Evolutionary conservation across 768 basidiomycete species (phyloP), one percentile per base, ranked within the genome.

Genomic region (Coprinopsis marcescibilis): DNA sequence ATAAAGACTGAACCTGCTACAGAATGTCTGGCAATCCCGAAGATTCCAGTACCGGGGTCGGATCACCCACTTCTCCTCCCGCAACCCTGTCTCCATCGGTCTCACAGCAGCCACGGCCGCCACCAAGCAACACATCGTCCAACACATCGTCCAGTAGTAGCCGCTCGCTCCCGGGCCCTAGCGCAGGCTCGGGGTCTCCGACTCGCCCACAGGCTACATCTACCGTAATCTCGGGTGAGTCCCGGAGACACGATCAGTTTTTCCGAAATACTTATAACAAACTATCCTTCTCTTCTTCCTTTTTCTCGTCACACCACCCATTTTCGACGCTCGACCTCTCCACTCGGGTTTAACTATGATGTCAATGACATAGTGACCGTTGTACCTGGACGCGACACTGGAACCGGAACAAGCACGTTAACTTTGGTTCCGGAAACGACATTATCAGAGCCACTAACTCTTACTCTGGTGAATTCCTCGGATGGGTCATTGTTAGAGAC

Each of bases 371-470:
- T 24, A 20, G 39, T 40, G 19, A 40, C 23, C 25, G 39, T 40
- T 15, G 21, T 25, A 8, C 39, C 35, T 37, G 10, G 19, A 25
- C 10, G 35, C 8, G 29, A n/a, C 29, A 8, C 29, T 32, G 29
- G n/a, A n/a, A 32, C 8, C 8, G n/a, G 29, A 23, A 43, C 41
- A 19, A 43, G 41, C 17, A 43, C 41, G 17, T 4, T 43, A 5
- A 8, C 19, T 17, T 5, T 27, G 5, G 24, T 7, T 7, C 65
- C 70, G 2, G 65, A 67, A 26, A 68, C 73, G 10, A 77, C 75
- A 13, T 68, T 75, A n/a, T 60, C 72, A 3, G 65, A 56, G 14
- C 67, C 72, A 7, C 46, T 75, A 20, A 69, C 76, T 24, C 59
- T 66, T 17, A 72, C 69, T 23, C 21, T 40, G n/a, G n/a, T n/a